These are phyloP conservation scores for Linnemannia exigua DNA, from an alignment of 192 early-diverging fungal genomes.

Conservation along the genomic window DNA sequence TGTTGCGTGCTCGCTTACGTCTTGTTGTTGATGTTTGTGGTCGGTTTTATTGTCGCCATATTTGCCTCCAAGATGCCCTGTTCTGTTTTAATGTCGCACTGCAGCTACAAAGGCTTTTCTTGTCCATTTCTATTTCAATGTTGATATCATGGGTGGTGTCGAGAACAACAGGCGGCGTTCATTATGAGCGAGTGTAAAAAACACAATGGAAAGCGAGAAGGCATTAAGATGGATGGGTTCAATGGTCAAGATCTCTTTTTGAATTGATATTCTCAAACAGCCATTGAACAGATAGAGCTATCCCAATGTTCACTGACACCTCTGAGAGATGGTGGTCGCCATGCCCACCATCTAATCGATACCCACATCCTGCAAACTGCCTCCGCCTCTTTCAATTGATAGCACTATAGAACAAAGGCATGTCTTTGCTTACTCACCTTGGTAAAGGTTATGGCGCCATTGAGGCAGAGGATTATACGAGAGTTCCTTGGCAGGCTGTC, in stretches of 20 bases:
- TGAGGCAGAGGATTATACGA: conserved; percentile 54
- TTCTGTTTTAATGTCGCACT: not conserved
- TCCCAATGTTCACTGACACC: not conserved
- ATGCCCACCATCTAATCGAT: not conserved
- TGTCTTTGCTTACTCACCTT: conserved; percentile 38
- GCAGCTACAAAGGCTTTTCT: not conserved
- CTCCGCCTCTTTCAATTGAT: not conserved
- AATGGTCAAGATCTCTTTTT: too few species aligned
- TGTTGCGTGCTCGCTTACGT: too few species aligned
- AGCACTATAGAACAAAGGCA: not conserved
- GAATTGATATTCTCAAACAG: not conserved
- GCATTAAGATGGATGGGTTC: too few species aligned
- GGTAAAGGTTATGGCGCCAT: conserved; percentile 32
- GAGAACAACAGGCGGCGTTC: not conserved
- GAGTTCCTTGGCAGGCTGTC: conserved; percentile 56
- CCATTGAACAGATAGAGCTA: not conserved
- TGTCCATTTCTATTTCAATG: not conserved
- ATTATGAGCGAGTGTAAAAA: too few species aligned
- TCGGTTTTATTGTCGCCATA: not conserved
- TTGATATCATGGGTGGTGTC: not conserved
- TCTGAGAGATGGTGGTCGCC: not conserved
- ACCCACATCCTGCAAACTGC: not conserved
- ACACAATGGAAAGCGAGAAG: too few species aligned
- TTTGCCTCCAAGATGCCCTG: not conserved
- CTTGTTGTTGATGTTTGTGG: not conserved